Evolutionary conservation across 257 asterid species (phyloP).

Genomic region (Solanum verrucosum): DNA sequence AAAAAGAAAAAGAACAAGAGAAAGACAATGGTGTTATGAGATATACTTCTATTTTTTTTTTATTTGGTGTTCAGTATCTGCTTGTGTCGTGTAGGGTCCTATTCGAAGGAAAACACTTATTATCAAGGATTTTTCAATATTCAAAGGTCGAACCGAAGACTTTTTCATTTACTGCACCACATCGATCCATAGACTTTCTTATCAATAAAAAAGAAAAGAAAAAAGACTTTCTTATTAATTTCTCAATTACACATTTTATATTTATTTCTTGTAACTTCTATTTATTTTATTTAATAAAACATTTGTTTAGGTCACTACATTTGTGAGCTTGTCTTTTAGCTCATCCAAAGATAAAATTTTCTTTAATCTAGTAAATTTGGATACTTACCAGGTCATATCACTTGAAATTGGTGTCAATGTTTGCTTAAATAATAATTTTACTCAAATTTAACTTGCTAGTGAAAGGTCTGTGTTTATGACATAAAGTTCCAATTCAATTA

Average conservation of each 20-base stretch:
- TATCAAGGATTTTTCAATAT: no score
- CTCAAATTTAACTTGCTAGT: background rate
- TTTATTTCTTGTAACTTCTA: no score
- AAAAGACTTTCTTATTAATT: background rate
- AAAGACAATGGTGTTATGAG: background rate
- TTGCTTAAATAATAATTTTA: background rate
- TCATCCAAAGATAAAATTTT: background rate
- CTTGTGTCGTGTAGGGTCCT: fast-evolving
- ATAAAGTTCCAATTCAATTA: background rate
- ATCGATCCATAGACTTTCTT: background rate
- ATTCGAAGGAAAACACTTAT: background rate
- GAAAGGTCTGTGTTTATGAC: background rate
- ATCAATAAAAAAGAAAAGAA: background rate
- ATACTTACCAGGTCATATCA: background rate
- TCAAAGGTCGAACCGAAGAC: no score
- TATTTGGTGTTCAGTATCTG: fast-evolving
- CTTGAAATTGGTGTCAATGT: background rate
- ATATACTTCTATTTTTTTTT: background rate
- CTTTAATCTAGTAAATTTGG: background rate
- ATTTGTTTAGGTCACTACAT: background rate
- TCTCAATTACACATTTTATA: background rate
- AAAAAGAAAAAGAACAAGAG: background rate
- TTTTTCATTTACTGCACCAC: background rate
- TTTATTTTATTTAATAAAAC: no score
- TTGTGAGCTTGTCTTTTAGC: background rate